A percentile compares a stretch with the other conserved stretches of the same genome.
Evolutionary conservation across 2,329 filamentous ascomycete species (phyloP).

Genomic region (Aspergillus arachidicola): DNA sequence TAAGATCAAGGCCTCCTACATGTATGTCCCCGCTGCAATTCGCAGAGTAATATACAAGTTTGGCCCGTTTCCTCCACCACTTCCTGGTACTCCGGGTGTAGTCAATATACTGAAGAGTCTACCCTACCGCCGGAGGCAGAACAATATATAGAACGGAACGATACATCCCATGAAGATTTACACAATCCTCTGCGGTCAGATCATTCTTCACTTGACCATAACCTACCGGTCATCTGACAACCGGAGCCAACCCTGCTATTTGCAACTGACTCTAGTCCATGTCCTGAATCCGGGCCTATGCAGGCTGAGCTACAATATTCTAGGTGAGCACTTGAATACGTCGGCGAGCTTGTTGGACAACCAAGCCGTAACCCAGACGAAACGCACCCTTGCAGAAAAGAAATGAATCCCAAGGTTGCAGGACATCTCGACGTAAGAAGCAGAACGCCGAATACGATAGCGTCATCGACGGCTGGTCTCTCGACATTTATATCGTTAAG

Average conservation of each 20-base stretch:
- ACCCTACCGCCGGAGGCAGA: background rate
- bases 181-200: background rate
- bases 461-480: constrained; percentile 26
- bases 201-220: constrained; percentile 28
- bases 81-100: background rate
- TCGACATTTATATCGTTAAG: constrained; percentile 30
- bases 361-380: constrained; percentile 29
- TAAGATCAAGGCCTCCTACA: constrained; percentile 31
- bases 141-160: too few species aligned
- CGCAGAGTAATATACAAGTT: constrained; percentile 4
- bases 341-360: constrained; percentile 51
- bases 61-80: background rate
- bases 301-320: constrained; percentile 55
- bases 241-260: constrained; percentile 47
- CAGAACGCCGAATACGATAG: constrained; percentile 15
- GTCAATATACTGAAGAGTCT: background rate
- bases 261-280: constrained; percentile 17
- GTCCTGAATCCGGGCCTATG: constrained; percentile 51
- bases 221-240: constrained; percentile 28
- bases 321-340: constrained; percentile 55
- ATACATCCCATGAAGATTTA: background rate
- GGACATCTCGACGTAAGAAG: constrained; percentile 13
- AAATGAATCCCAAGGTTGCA: constrained; percentile 14
- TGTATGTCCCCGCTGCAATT: constrained; percentile 31
- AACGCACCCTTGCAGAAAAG: background rate